Evolutionary conservation across 139 green algal genomes (phyloP).

Genomic region (Medakamo hakoo): DNA sequence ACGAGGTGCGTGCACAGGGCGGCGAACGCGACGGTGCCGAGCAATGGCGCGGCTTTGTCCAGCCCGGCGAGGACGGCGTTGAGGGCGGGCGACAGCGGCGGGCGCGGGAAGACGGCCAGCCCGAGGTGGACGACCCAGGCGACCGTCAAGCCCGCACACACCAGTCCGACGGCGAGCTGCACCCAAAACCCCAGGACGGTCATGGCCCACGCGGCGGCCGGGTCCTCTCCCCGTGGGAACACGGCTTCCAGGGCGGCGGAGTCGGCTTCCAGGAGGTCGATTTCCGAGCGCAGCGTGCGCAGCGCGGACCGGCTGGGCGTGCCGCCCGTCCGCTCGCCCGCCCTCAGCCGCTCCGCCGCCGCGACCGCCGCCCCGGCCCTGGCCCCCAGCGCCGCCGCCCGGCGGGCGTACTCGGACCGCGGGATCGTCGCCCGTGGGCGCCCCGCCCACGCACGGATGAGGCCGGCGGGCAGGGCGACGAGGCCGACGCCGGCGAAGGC

Average conservation of each 20-base stretch:
- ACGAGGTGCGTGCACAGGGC: slow-evolving; percentile 70
- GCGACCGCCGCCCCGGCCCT: slow-evolving; percentile 12
- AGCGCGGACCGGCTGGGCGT: too few species aligned
- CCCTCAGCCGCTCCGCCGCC: not conserved
- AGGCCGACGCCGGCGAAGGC: slow-evolving; percentile 74
- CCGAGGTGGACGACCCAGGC: slow-evolving; percentile 71
- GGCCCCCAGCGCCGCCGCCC: slow-evolving; percentile 39
- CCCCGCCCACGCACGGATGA: slow-evolving; percentile 44
- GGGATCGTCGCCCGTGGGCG: slow-evolving; percentile 50
- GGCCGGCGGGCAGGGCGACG: slow-evolving; percentile 55
- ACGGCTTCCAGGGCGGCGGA: slow-evolving; percentile 48
- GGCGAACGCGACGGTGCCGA: slow-evolving; percentile 59
- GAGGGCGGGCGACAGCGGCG: slow-evolving; percentile 52
- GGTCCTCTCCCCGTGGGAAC: slow-evolving; percentile 60
- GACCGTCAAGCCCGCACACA: slow-evolving; percentile 40
- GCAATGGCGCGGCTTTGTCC: slow-evolving; percentile 57
- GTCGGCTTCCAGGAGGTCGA: slow-evolving; percentile 66
- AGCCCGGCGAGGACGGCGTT: slow-evolving; percentile 71
- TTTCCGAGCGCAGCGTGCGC: slow-evolving; percentile 45
- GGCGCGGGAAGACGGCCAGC: slow-evolving; percentile 61
- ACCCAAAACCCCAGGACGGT: slow-evolving; percentile 49
- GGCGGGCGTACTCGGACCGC: slow-evolving; percentile 57
- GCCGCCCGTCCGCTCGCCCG: not conserved
- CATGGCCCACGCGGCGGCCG: slow-evolving; percentile 42
- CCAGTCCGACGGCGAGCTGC: slow-evolving; percentile 31